Evolutionary conservation across 768 basidiomycete species (phyloP).

Genomic region (Nevesoporus exiguus): DNA sequence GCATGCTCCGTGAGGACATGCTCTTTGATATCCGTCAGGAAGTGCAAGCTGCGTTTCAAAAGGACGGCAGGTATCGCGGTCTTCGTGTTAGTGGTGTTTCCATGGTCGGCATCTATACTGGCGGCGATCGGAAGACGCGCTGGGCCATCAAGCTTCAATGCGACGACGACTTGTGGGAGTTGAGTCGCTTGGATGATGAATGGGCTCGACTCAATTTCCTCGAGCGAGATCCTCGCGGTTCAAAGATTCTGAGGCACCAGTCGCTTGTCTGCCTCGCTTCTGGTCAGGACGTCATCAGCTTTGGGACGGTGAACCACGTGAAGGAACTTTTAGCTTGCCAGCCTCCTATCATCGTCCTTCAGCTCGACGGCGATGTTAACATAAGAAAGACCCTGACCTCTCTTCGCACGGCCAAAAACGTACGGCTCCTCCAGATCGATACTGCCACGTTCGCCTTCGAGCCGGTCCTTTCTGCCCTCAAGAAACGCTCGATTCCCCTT

Average conservation of each 20-base stretch:
- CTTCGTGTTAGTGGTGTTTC: constrained; percentile 30
- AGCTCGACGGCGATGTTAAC: constrained; percentile 44
- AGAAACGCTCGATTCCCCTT: constrained; percentile 42
- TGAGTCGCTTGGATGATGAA: constrained; percentile 23
- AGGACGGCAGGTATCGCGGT: constrained; percentile 37
- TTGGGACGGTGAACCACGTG: constrained; percentile 53
- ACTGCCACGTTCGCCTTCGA: constrained; percentile 59
- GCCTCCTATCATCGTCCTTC: constrained; percentile 51
- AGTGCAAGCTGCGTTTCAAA: constrained; percentile 37
- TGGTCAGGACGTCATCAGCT: constrained; percentile 47
- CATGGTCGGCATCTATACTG: constrained; percentile 37
- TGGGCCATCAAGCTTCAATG: constrained; percentile 44
- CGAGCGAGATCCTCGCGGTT: constrained; percentile 28
- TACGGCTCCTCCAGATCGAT: constrained; percentile 54
- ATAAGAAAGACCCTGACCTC: constrained; percentile 36
- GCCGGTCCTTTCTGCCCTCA: constrained; percentile 54
- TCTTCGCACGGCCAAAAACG: constrained; percentile 31
- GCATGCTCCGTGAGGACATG: constrained; percentile 64
- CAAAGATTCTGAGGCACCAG: constrained; percentile 47
- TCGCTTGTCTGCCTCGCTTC: constrained; percentile 51
- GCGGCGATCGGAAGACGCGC: constrained; percentile 20
- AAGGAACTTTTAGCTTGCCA: constrained; percentile 46
- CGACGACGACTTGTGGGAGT: constrained; percentile 32
- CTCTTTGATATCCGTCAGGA: constrained; percentile 54
- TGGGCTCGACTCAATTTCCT: constrained; percentile 35